phyloP scores from a whole-genome alignment of 148 eudicot species.

The Nyssa sinensis region DNA sequence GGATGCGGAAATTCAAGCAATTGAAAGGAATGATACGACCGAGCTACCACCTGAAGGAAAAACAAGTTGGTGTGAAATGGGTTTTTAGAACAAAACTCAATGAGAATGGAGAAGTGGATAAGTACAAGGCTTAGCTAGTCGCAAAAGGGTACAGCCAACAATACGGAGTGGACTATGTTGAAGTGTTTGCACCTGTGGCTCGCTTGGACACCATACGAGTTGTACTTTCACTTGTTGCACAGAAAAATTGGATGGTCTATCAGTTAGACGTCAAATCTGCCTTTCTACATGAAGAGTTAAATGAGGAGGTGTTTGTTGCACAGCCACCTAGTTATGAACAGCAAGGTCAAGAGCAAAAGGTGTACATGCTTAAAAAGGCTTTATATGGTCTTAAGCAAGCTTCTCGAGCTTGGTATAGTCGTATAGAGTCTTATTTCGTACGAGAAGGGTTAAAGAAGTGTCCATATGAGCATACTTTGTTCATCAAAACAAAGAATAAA shows the following conservation, averaged over 20 bases:
- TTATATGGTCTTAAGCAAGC: no score
- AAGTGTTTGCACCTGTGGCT: neutral
- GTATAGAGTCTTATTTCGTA: neutral
- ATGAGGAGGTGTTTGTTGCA: neutral
- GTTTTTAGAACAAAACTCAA: neutral
- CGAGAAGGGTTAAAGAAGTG: neutral
- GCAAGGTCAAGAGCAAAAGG: no score
- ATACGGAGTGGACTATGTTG: neutral
- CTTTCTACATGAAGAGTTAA: no score
- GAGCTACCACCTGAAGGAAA: neutral
- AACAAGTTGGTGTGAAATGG: neutral
- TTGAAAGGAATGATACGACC: neutral
- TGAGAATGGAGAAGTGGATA: constrained; percentile 3
- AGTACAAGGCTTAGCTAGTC: neutral
- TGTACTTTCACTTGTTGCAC: neutral
- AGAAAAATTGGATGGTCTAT: neutral
- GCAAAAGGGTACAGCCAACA: neutral
- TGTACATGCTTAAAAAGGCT: no score
- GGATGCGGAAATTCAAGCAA: neutral
- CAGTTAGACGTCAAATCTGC: neutral
- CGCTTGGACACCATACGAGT: neutral
- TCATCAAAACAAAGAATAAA: neutral
- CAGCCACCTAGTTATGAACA: no score
- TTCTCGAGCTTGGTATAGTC: no score
- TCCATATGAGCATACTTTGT: neutral